Conservation (phyloP, 345 rosid species). For the Corymbia maculata region DNA sequence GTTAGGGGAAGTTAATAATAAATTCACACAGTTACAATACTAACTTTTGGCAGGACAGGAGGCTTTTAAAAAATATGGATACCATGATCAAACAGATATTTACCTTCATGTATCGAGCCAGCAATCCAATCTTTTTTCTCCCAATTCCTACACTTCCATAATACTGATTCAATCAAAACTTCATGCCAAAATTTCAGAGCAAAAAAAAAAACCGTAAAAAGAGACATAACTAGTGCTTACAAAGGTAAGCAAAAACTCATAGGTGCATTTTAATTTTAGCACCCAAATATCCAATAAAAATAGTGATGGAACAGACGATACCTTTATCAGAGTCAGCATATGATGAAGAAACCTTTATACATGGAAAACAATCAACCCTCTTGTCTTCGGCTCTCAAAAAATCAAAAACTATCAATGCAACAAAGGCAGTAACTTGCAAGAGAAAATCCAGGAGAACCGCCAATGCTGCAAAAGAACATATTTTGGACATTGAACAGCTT, state of each 20-base stretch:
- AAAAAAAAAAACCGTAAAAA: not conserved
- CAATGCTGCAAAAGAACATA: conserved; percentile 54
- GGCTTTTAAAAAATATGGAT: not conserved
- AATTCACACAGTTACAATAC: not conserved
- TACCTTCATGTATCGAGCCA: conserved; percentile 95
- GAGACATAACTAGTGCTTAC: not conserved
- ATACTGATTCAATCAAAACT: conserved; percentile 8
- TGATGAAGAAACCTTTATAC: conserved; percentile 43
- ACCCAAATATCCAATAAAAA: not conserved
- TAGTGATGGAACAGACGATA: conserved; percentile 6
- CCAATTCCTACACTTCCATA: conserved; percentile 46
- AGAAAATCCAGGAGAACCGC: conserved; percentile 95
- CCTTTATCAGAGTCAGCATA: conserved; percentile 60
- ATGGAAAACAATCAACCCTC: conserved; percentile 92
- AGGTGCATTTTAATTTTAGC: not conserved
- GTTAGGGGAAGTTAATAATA: not conserved
- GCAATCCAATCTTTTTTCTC: conserved; percentile 55
- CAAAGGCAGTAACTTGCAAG: conserved; percentile 96
- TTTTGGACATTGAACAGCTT: not conserved
- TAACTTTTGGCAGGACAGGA: not conserved
- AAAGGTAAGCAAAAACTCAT: not conserved
- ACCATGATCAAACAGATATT: not conserved
- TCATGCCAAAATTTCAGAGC: not conserved
- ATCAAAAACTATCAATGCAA: conserved; percentile 87
- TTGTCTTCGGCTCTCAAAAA: conserved; percentile 62